Base-by-base conservation (phyloP, 306 rosid genomes). In the Sicyos baderoa region DNA sequence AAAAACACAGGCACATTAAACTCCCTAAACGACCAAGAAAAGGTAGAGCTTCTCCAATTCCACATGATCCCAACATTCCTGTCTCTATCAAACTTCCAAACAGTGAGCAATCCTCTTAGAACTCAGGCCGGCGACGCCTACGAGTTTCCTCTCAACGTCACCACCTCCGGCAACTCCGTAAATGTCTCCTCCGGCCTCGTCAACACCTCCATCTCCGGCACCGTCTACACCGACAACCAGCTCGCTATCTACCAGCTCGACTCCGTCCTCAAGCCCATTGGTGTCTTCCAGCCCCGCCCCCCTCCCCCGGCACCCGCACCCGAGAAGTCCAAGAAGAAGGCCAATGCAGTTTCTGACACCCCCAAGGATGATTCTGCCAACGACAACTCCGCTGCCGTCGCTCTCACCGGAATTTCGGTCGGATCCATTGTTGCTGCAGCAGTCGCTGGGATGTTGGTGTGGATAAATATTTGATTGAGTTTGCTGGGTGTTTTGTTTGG, bases 91-190 rank as follows among this genome's bases (percentile, higher is more conserved):
- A 86, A 89, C 44, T 86, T 89, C 17, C 89, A 86, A 60, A 86
- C 96, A 1, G 23, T 89, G 9, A 86, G 96, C 75, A 86, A 89
- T 71, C 89, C 91, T 0, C 79, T 89, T 1, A 72, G 89, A 45
- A 89, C 96, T 13, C 91, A 89, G 27, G 96, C 91, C 0, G 91
- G 96, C 16, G 86, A 79, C 16, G 77, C 74, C 4, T 85, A 83
- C 16, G 76, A 87, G 70, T 73, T 77, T 70, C 89, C 89, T 14
- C 71, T 89, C 15, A 86, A 89, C 45, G 76, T 89, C 3, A 86
- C 91, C 10, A 79, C 89, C 47, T 73, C 85, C 0, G 89, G 91
- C 22, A 89, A 79, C 72, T 79, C 79, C 53, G 91, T 89, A 10
- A 89, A 89, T 73, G 63, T 84, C 27, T 78, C 89, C 5, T 82